phyloP scores from a whole-genome alignment of 495 filamentous ascomycete genomes.

The Bacidia gigantensis region DNA sequence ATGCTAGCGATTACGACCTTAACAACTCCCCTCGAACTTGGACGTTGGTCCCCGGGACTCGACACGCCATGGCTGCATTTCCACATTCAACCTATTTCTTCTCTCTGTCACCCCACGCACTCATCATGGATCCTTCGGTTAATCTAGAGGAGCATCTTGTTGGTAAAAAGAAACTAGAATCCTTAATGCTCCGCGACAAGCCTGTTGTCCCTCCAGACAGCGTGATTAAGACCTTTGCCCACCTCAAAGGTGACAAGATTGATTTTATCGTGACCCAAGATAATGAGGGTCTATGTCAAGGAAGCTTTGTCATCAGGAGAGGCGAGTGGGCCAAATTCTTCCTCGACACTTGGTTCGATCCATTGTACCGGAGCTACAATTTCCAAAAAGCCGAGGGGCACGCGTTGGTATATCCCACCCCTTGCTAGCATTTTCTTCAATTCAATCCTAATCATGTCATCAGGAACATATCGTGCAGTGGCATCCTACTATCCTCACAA shows the following conservation, averaged over 20 bases:
- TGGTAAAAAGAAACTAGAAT: conserved; percentile 48
- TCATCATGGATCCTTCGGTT: conserved; percentile 79
- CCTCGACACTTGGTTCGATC: conserved; percentile 92
- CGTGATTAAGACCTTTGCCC: conserved; percentile 87
- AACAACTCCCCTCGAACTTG: conserved; percentile 53
- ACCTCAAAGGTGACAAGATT: conserved; percentile 60
- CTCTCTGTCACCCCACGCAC: conserved; percentile 65
- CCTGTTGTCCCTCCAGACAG: conserved; percentile 88
- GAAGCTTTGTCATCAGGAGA: conserved; percentile 65
- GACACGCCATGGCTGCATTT: conserved; percentile 72
- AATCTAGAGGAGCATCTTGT: conserved; percentile 59
- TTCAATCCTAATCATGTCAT: neutral
- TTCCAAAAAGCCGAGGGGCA: conserved; percentile 91
- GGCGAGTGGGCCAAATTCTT: conserved; percentile 90
- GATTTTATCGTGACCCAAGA: conserved; percentile 83
- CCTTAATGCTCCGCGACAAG: conserved; percentile 69
- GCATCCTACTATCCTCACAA: conserved; percentile 94
- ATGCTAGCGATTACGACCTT: conserved; percentile 62
- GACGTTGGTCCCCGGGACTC: conserved; percentile 70
- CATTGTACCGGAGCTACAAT: conserved; percentile 81
- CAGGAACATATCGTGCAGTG: conserved; percentile 90
- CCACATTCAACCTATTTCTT: conserved; percentile 69
- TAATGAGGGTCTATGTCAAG: conserved; percentile 57
- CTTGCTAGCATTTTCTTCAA: neutral
- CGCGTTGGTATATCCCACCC: conserved; percentile 54